phyloP scores from a whole-genome alignment of 2,329 filamentous ascomycete species.

The Emergomyces orientalis region DNA sequence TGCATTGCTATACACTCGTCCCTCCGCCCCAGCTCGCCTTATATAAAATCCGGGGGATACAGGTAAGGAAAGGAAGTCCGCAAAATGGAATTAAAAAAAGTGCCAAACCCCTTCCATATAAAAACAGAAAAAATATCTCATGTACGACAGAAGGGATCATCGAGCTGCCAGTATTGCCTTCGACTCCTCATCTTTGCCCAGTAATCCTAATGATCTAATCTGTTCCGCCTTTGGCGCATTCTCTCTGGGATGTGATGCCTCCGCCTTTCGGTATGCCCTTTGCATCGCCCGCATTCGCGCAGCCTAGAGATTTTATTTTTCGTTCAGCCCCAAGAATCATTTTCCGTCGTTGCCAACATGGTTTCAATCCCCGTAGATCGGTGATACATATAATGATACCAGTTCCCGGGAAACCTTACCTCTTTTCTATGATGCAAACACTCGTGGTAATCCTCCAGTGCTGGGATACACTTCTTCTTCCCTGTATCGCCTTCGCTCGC shows the following conservation, averaged over 20 bases:
- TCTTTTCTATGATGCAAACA: conserved; percentile 99
- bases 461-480: conserved; percentile 76
- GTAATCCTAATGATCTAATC: conserved; percentile 75
- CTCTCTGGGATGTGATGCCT: conserved; percentile 65
- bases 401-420: conserved; percentile 46
- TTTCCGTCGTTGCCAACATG: background rate
- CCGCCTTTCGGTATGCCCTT: conserved; percentile 71
- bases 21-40: background rate
- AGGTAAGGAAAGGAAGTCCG: background rate
- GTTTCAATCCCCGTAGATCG: background rate
- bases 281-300: conserved; percentile 71
- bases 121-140: conserved; percentile 6
- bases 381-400: background rate
- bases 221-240: conserved; percentile 72
- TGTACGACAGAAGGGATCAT: conserved; percentile 13
- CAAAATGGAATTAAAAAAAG: conserved; percentile 1
- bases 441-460: conserved; percentile 95
- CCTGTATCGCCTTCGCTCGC: conserved; percentile 68
- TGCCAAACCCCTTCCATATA: background rate
- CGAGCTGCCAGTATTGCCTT: conserved; percentile 43
- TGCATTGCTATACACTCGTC: background rate
- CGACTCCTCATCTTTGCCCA: conserved; percentile 75
- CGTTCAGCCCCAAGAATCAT: background rate
- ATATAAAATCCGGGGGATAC: background rate
- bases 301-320: conserved; percentile 45